Percentiles rank a stretch among this genome's conserved stretches.
phyloP scores from a whole-genome alignment of 2,329 filamentous ascomycete species.

The Aspergillus candidus region DNA sequence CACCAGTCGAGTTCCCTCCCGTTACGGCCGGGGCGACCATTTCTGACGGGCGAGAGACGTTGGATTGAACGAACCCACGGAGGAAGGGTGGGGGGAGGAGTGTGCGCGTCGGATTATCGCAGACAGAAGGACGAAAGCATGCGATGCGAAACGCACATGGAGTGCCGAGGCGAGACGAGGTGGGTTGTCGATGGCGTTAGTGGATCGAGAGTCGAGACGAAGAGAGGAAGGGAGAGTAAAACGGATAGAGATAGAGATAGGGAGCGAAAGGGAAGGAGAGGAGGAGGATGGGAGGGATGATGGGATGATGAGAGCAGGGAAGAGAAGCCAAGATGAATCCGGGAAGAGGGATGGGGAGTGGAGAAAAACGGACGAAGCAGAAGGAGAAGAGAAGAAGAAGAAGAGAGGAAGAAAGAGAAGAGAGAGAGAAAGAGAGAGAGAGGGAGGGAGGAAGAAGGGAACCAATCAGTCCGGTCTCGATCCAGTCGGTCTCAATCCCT shows the following conservation, averaged over 20 bases:
- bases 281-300: slow-evolving; percentile 4
- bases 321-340: slow-evolving; percentile 19
- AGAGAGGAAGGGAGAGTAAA: not conserved
- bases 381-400: not conserved
- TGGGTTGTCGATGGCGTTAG: slow-evolving; percentile 3
- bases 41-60: slow-evolving; percentile 20
- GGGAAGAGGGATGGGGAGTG: slow-evolving; percentile 15
- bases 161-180: slow-evolving; percentile 15
- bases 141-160: slow-evolving; percentile 32
- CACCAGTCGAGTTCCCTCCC: slow-evolving; percentile 31
- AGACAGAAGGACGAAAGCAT: slow-evolving; percentile 21
- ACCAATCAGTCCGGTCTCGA: too few relatives aligned
- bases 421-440: not conserved
- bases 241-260: slow-evolving; percentile 5
- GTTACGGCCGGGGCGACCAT: slow-evolving; percentile 44
- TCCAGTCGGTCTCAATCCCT: too few relatives aligned
- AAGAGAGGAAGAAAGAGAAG: not conserved
- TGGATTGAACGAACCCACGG: slow-evolving; percentile 1
- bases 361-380: slow-evolving; percentile 18
- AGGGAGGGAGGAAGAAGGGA: not conserved
- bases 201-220: slow-evolving; percentile 6
- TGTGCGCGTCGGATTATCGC: slow-evolving; percentile 24
- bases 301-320: slow-evolving; percentile 13
- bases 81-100: slow-evolving; percentile 1
- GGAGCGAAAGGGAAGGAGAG: slow-evolving; percentile 7